Evolutionary conservation across 2,329 filamentous ascomycete species (phyloP), one percentile per base, ranked within the genome.

Genomic region (Stachybotrys chartarum): DNA sequence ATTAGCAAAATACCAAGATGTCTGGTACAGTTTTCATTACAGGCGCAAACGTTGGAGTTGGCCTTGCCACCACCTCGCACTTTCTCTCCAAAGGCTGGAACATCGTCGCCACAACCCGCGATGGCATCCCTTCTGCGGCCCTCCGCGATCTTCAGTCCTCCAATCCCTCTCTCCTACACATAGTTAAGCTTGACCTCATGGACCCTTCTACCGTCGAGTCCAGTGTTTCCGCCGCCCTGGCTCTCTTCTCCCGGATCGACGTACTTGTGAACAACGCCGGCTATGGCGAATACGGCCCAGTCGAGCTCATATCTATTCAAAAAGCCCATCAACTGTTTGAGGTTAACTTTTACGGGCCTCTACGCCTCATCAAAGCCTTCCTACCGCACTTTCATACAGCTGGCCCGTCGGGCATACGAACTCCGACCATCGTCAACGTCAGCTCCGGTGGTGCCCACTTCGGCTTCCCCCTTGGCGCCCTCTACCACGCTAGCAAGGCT

Each of bases 401-500:
- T n/a, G 54, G 53, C 58, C 30, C 52, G 47, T 30, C 55, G 50
- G 35, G 56, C 56, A 42, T 42, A 42, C 35, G 35, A 42, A 17
- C 49, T 46, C 30, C 46, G 24, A 32, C 14, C 7, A 56, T 49
- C 45, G 54, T 57, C 16, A 55, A 57, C 45, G 50, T 56, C 45
- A 54, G 57, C 35, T 56, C 54, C 39, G 51, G 49, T n/a, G 55
- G 55, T 50, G 44, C 54, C 35, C 48, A 59, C 49, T 55, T 35
- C 50, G 55, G 54, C 50, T 47, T 60, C 32, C 54, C 57, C 24
- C 53, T 57, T 39, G 53, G 55, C 30, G 42, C 50, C 30, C 47
- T 54, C 17, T 63, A 63, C 55, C 56, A 56, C 51, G 59, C 58
- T 57, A 64, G 53, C 54, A 58, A 64, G 56, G 62, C 56, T 50